Evolutionary conservation across 805 yeast genomes (phyloP), one percentile per base, ranked within the genome.

Genomic region (Ogataea saltuana): DNA sequence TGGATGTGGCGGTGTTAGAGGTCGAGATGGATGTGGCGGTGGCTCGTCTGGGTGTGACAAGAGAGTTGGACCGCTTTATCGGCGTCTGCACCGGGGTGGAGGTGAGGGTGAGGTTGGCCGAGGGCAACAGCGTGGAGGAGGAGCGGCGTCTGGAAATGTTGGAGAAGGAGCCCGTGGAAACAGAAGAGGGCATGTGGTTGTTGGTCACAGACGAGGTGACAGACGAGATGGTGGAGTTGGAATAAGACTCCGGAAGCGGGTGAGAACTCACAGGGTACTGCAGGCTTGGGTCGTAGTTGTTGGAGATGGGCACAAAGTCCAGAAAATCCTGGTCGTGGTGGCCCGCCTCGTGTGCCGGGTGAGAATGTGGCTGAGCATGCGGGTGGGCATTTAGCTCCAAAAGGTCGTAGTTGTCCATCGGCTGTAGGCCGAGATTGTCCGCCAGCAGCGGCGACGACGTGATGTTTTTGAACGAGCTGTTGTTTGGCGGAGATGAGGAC

Each of bases 401-500:
- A 33, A 43, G 42, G 32, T 50, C 50, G 40, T 41, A 45, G 17
- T 49, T 41, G 19, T 51, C 51, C 31, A 53, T 25, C 13, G 45
- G 27, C n/a, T 55, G 62, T 12, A 53, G 29, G 8, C 51, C 36
- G 20, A 59, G 48, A 21, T 44, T 34, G 20, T 57, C 61, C 11
- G 44, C 34, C 20, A 49, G 40, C 22, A 58, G 37, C 5, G 63
- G 61, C 3, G 64, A 52, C 10, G 65, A 57, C 6, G 55, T 44
- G 13, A 58, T 18, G 37, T 44, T 42, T 23, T 49, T 47, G 27
- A 54, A 49, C 11, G 54, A 48, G 16, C 52, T 44, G 21, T 48
- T 37, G 41, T 50, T 53, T 36, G 60, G 64, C 38, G 67, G 67
- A 34, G 66, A 61, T 51, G 67, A 63, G 44, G 67, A 60, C 67